phyloP scores from a whole-genome alignment of 208 protist genomes.

The Acanthamoeba healyi region DNA sequence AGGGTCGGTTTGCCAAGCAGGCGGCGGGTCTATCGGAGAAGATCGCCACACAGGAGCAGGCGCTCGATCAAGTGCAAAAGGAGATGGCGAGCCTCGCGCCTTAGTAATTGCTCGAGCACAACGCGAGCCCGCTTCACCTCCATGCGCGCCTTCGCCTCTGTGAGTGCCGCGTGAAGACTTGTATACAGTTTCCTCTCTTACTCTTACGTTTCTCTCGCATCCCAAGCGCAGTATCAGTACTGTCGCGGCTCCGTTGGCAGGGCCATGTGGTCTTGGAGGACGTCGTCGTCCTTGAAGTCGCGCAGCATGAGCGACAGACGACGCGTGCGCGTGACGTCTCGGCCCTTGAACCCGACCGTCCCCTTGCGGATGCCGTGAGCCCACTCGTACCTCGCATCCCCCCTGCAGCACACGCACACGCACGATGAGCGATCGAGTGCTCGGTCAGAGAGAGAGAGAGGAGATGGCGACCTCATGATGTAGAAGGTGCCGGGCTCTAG shows the following conservation, averaged over 20 bases:
- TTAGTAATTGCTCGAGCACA: no score
- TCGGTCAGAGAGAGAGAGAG: not conserved
- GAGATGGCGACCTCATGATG: constrained; percentile 38
- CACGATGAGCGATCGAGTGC: not conserved
- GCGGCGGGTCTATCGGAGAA: not conserved
- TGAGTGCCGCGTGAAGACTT: no score
- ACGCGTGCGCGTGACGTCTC: constrained; percentile 29
- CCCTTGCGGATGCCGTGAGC: constrained; percentile 52
- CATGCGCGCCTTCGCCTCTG: no score
- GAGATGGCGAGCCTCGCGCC: not conserved
- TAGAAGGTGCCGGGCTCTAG: constrained; percentile 66
- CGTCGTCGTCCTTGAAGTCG: constrained; percentile 70
- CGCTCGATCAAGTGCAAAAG: not conserved
- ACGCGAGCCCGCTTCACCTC: no score
- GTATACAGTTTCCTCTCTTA: not conserved
- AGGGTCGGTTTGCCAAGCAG: constrained; percentile 18
- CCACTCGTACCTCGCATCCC: constrained; percentile 54
- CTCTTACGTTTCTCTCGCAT: no score
- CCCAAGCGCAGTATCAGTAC: no score
- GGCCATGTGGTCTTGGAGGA: not conserved
- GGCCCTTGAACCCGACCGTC: constrained; percentile 3
- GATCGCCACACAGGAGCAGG: constrained; percentile 12
- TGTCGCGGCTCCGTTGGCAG: not conserved
- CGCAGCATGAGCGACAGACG: constrained; percentile 46
- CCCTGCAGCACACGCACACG: constrained; percentile 21